Conservation (phyloP, 345 rosid genomes). For the Brassica carinata region DNA sequence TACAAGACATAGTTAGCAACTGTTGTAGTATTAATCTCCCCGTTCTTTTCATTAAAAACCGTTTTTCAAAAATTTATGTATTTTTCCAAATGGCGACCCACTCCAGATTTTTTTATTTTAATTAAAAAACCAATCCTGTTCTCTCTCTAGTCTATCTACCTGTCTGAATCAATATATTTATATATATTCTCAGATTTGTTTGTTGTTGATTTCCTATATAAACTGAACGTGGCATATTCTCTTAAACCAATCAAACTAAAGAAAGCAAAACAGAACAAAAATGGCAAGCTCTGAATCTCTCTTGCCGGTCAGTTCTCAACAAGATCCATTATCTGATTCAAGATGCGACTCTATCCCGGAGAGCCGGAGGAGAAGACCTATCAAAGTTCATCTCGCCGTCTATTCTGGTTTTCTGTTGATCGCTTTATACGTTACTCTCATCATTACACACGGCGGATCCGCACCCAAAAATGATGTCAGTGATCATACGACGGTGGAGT, state of each 20-base stretch:
- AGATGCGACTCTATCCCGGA: slow-evolving; percentile 14
- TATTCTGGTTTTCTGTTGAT: slow-evolving; percentile 44
- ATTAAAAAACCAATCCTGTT: slow-evolving; percentile 14
- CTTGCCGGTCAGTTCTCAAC: slow-evolving; percentile 31
- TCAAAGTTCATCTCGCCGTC: slow-evolving; percentile 26
- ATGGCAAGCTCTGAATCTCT: slow-evolving; percentile 42
- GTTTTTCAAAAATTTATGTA: neutral
- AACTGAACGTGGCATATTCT: neutral
- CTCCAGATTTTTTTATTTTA: neutral
- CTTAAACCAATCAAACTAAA: slow-evolving; percentile 12
- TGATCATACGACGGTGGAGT: slow-evolving; percentile 27
- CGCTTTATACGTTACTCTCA: slow-evolving; percentile 38
- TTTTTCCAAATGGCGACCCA: slow-evolving; percentile 11
- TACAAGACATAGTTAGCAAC: neutral
- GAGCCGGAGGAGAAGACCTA: slow-evolving; percentile 36
- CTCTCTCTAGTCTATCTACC: neutral
- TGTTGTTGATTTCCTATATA: neutral
- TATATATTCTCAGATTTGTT: neutral
- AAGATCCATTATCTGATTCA: slow-evolving; percentile 34
- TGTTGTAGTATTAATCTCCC: neutral
- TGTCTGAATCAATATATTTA: slow-evolving; percentile 9
- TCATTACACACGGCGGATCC: slow-evolving; percentile 35
- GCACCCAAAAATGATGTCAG: neutral
- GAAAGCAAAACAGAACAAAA: slow-evolving; percentile 19
- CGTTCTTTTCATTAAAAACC: neutral